Percentiles rank a stretch among this genome's conserved stretches.
phyloP scores from a whole-genome alignment of 345 rosid genomes.

The Physaria fendleri region DNA sequence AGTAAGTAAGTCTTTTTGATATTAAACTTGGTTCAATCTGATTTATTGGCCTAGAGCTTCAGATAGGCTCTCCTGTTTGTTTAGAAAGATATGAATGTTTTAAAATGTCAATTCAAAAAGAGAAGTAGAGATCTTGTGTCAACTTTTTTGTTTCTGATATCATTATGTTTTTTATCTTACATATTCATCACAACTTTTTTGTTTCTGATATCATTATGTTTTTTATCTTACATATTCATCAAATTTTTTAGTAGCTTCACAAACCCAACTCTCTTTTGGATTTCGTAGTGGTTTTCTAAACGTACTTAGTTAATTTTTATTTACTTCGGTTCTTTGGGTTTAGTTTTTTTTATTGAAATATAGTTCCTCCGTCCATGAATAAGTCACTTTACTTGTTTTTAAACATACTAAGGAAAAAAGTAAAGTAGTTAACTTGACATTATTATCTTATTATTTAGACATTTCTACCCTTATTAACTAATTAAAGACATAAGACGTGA shows the following conservation, averaged over 20 bases:
- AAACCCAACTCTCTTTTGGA: background rate
- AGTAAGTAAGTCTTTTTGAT: conserved; percentile 33
- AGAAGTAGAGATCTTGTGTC: background rate
- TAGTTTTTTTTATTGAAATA: background rate
- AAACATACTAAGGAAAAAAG: no score
- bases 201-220: background rate
- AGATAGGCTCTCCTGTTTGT: background rate
- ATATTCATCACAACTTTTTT: no score
- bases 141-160: background rate
- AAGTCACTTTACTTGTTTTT: no score
- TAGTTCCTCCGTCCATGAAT: no score
- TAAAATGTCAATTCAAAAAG: background rate
- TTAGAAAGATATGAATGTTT: background rate
- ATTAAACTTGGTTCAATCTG: background rate
- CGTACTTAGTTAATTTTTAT: background rate
- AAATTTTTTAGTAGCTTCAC: background rate
- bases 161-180: conserved; percentile 12
- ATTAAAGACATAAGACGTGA: no score
- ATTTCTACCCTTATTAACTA: no score
- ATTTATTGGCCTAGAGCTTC: background rate
- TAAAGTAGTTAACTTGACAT: no score
- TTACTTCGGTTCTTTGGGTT: background rate
- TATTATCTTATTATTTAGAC: no score
- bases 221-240: background rate
- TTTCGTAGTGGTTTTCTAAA: background rate